Base-by-base conservation (phyloP, 495 filamentous ascomycete genomes). In the Aspergillus sclerotiicarbonarius region DNA sequence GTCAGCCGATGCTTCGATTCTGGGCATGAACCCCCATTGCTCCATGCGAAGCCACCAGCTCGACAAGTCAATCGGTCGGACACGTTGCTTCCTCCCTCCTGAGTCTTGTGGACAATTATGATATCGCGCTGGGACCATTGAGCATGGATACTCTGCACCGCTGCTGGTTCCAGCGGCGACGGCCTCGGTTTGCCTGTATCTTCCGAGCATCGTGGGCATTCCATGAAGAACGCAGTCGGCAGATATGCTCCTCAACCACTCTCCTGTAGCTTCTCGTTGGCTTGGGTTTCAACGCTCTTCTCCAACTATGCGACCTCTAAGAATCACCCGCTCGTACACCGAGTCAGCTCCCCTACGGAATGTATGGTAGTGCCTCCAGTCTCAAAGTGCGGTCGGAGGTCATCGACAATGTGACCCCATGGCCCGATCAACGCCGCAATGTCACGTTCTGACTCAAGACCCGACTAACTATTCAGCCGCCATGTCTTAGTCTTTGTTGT, bases 1-100 rank as follows among this genome's bases (percentile, higher is more conserved):
- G 67, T 71, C 69, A 72, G 59, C 66, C 57, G 21, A 56, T 50
- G 54, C 31, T 53, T 54, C 44, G 41, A 44, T 51, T 30, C 53
- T 56, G 19, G 51, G 4, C 13, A 58, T 57, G 32, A 46, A 54
- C 35, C 37, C 5, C 37, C 25, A 50, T 44, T 50, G 33, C 50
- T 19, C 47, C 61, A 55, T 56, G 46, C 50, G 54, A 63, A 52
- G 56, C 31, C 53, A 37, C 53, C 39, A 33, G 54, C 51, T 58
- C 56, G 50, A 65, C 53, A 18, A 43, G 53, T 63, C 57, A 53
- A 45, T 31, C 41, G 44, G 48, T 52, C 50, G 52, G 47, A 55
- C 41, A 39, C 29, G 54, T 43, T 49, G 31, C 50, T 32, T 49
- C 30, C 19, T 53, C 41, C 25, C 48, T 45, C 25, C 47, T 16